Evolutionary conservation across 441 rosid genomes (phyloP).

Genomic region (Corymbia citriodora): DNA sequence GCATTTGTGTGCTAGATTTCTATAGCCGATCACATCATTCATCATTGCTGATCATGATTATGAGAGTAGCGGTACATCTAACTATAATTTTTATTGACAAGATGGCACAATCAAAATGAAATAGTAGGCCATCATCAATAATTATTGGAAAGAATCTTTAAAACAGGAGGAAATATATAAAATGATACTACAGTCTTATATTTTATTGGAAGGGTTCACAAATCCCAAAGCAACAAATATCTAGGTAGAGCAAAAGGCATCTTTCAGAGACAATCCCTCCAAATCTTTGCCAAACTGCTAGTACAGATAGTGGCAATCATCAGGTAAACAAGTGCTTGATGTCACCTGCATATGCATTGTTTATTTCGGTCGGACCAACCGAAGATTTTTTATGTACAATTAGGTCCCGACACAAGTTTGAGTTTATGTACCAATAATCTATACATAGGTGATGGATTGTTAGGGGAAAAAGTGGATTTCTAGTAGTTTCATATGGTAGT

Average conservation of each 20-base stretch:
- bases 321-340: background rate
- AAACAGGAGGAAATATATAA: background rate
- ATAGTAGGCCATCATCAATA: background rate
- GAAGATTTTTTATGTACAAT: background rate
- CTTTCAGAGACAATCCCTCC: background rate
- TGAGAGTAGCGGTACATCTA: no score
- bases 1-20: background rate
- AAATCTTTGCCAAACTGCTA: background rate
- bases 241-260: background rate
- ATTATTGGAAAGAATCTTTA: background rate
- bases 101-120: background rate
- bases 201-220: background rate
- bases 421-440: background rate
- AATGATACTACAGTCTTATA: background rate
- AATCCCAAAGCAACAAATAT: background rate
- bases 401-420: background rate
- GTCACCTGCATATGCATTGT: background rate
- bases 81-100: background rate
- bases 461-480: background rate
- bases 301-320: background rate
- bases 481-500: background rate
- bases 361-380: background rate
- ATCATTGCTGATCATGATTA: background rate
- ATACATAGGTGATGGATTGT: background rate
- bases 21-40: background rate